Base-by-base conservation (phyloP, 2,329 filamentous ascomycete genomes). In the Graphilbum fragrans region DNA sequence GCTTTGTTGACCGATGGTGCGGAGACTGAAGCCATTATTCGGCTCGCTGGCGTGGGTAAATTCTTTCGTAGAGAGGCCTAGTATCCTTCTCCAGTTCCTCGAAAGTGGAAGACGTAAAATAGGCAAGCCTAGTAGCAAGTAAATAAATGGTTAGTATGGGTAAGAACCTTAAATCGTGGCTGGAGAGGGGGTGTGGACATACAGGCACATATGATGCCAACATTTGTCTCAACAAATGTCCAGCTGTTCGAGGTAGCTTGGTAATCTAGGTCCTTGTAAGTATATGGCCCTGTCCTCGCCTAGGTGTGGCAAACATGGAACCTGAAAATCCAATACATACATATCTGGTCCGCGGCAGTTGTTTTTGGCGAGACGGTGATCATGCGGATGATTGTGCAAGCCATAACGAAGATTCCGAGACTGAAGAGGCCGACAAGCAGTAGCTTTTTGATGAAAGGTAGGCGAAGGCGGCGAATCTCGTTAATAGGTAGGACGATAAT, bases 161-260 rank as follows among this genome's bases (percentile, higher is more conserved):
- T 27, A 12, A 27, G 25, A 27, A 27, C n/a, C n/a, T n/a, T n/a
- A n/a, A n/a, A n/a, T n/a, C n/a, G n/a, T n/a, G n/a, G n/a, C n/a
- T n/a, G n/a, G n/a, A n/a, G n/a, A n/a, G n/a, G n/a, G n/a, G n/a
- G n/a, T n/a, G n/a, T n/a, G n/a, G 12, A 47, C 42, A 33, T 37
- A 48, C 46, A 48, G 27, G 46, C 46, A 38, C 46, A 48, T 19
- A 48, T 48, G 20, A 48, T 48, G 10, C 41, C 46, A 12, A 48
- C 42, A 22, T 48, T 43, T 1, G 41, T 42, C 23, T 48, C 46
- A 12, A 48, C 38, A 21, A 48, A 48, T 3, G 46, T 48, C 46
- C 46, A 48, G 32, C 46, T 48, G 42, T 48, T 48, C 10, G 45
- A 47, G 3, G 41, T 47, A 7, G 46, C 46, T 36, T 48, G 46